phyloP scores from a whole-genome alignment of 140 eudicot genomes.

The Flaveria floridana region DNA sequence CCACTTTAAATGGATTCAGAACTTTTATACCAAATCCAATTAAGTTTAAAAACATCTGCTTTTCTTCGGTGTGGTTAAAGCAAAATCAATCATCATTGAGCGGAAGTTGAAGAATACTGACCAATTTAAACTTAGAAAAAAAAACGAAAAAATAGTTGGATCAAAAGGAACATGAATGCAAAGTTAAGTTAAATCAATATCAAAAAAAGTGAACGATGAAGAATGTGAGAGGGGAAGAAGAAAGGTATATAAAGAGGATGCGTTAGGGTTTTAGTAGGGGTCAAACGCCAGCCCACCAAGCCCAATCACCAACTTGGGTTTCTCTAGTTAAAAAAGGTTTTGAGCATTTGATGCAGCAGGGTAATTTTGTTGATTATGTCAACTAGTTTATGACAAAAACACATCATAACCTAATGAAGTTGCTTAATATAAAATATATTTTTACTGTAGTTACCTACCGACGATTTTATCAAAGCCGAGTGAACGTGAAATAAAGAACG shows the following conservation, averaged over 20 bases:
- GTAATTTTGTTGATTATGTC: no score
- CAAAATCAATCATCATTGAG: slow-evolving; percentile 71
- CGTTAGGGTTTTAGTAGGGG: slow-evolving; percentile 29
- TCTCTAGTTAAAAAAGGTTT: background rate
- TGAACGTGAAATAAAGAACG: no score
- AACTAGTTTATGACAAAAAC: no score
- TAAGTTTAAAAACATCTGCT: slow-evolving; percentile 22
- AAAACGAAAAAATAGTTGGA: slow-evolving; percentile 26
- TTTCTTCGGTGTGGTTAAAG: slow-evolving; percentile 88
- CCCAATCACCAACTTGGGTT: slow-evolving; percentile 20
- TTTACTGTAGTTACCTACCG: no score
- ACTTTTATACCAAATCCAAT: slow-evolving; percentile 12
- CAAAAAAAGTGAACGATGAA: background rate
- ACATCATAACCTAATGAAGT: no score
- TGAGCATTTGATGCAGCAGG: no score
- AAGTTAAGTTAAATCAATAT: no score
- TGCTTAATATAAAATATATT: no score
- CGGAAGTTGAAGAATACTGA: background rate
- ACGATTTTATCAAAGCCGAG: no score
- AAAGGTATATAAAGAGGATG: slow-evolving; percentile 10
- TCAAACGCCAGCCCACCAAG: slow-evolving; percentile 23
- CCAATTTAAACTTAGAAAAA: background rate
- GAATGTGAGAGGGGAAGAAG: background rate
- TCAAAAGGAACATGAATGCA: background rate
- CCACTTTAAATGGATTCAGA: slow-evolving; percentile 26